Evolutionary conservation across 805 yeast genomes (phyloP), one percentile per base, ranked within the genome.

Genomic region (Pichia eremophila): DNA sequence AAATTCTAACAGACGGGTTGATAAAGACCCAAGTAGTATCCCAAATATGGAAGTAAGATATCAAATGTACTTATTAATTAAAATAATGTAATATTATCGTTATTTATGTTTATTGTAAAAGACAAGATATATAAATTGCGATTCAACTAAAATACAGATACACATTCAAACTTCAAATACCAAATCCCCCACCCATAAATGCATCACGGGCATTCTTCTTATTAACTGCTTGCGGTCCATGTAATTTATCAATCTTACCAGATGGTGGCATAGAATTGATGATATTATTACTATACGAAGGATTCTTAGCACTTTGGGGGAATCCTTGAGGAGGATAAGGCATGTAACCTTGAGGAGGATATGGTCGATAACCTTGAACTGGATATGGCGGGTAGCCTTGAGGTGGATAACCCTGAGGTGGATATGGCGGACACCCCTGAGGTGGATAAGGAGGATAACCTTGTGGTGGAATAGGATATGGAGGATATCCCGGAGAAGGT

Each of bases 131-230:
- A 22, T 7, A 22, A 7, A 22, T 22, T 4, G 6, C 5, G 7
- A 22, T 22, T 22, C 4, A 22, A 22, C 5, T 22, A 22, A 22
- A 5, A 5, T 22, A 22, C 25, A 22, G 25, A 22, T 22, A 22
- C 6, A 22, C 25, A 22, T 22, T 22, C 6, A 22, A 3, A 22
- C 25, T 4, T 8, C 37, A 37, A 14, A 84, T 81, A 41, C 91
- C 91, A 65, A 83, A 84, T 46, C 73, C 73, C 31, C 84, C 85
- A 48, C 76, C 78, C 57, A 77, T 75, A 43, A 84, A 71, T 2
- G 86, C 85, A 45, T 78, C 74, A 55, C 88, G 72, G 41, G 84
- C 69, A 46, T 73, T 70, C 39, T 77, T 81, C 56, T 81, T 78
- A 54, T 77, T 77, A 25, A 60, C 58, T 12, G 59, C 54, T 28